Evolutionary conservation across 2,329 filamentous ascomycete genomes (phyloP), one percentile per base, ranked within the genome.

Genomic region (Penicillium freii): DNA sequence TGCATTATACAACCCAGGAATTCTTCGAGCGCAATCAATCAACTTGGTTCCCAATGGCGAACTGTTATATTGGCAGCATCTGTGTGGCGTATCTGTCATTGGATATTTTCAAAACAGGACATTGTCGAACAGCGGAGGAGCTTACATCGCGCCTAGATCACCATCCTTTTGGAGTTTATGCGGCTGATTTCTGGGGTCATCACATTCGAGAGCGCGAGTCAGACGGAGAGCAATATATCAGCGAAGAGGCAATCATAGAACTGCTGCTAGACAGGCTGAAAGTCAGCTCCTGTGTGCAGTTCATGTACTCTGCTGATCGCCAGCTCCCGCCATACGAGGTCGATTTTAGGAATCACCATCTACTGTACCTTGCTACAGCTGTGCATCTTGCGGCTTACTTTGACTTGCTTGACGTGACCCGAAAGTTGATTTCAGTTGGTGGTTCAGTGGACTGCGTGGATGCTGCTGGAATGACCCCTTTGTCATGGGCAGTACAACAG

Each of bases 1-100:
- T 46, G 3, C 51, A 53, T 21, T 39, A 53, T 39, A 53, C 42
- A 17, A 21, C 40, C 8, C 51, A 53, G 19, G 51, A 53, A 34
- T 53, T 19, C 17, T 53, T 53, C 5, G 8, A 38, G 11, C 23
- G 40, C 25, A n/a, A 29, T 11, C 31, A 9, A 39, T 13, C 10
- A 11, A 39, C 4, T 11, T 46, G 25, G 42, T 53, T 53, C 34
- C 43, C 51, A 17, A 39, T 17, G 0, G 51, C 51, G 5, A 25
- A 40, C 19, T 15, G 23, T 23, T 19, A 43, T n/a, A 43, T 43
- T 8, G 25, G n/a, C n/a, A 34, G 27, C 19, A 25, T 23, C 38
- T 43, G 49, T 21, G 19, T 43, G 15, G 3, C 27, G 1, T 43
- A 51, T 25, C 4, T 51, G 15, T 51, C 48, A 23, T 48, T 7